These are phyloP conservation scores for Lachancea mirantina DNA, from an alignment of 805 yeast genomes.

Conservation along the genomic window DNA sequence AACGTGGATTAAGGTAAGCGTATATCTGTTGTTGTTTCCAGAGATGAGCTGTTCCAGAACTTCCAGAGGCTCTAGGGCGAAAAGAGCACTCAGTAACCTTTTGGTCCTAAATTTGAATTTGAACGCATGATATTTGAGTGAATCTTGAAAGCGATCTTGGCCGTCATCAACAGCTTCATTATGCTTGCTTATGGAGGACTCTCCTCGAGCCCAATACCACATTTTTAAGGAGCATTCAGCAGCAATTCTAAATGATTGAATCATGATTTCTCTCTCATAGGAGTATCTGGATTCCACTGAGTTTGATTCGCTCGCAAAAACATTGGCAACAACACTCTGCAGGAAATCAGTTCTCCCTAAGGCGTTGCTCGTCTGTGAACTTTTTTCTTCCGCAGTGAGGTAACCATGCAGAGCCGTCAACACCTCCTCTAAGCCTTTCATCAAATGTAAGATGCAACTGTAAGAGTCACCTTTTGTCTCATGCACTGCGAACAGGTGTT, in stretches of 20 bases:
- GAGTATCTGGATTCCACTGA: slow-evolving; percentile 36
- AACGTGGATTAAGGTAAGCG: slow-evolving; percentile 44
- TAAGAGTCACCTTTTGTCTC: slow-evolving; percentile 35
- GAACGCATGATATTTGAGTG: slow-evolving; percentile 43
- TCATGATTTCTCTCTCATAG: slow-evolving; percentile 45
- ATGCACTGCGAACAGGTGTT: slow-evolving; percentile 15
- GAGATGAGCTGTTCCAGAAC: slow-evolving; percentile 58
- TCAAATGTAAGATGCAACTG: slow-evolving; percentile 39
- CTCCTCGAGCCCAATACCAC: slow-evolving; percentile 53
- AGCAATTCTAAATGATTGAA: slow-evolving; percentile 59
- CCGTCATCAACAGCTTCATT: slow-evolving; percentile 4
- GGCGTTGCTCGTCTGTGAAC: slow-evolving; percentile 16
- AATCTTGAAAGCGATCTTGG: slow-evolving; percentile 20
- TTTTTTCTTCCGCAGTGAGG: slow-evolving; percentile 33
- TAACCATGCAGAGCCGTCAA: slow-evolving; percentile 52
- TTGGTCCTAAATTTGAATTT: slow-evolving; percentile 65
- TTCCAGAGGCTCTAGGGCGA: slow-evolving; percentile 63
- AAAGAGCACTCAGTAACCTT: slow-evolving; percentile 54
- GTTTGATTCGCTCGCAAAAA: slow-evolving; percentile 26
- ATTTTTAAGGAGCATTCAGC: slow-evolving; percentile 48
- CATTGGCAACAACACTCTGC: slow-evolving; percentile 30
- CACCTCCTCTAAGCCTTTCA: slow-evolving; percentile 60
- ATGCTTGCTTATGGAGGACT: slow-evolving; percentile 7
- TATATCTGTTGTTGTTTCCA: slow-evolving; percentile 21
- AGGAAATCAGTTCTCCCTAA: slow-evolving; percentile 25